These are phyloP conservation scores for Wickerhamomyces xylosicus DNA, from an alignment of 805 yeast genomes.

Conservation along the genomic window DNA sequence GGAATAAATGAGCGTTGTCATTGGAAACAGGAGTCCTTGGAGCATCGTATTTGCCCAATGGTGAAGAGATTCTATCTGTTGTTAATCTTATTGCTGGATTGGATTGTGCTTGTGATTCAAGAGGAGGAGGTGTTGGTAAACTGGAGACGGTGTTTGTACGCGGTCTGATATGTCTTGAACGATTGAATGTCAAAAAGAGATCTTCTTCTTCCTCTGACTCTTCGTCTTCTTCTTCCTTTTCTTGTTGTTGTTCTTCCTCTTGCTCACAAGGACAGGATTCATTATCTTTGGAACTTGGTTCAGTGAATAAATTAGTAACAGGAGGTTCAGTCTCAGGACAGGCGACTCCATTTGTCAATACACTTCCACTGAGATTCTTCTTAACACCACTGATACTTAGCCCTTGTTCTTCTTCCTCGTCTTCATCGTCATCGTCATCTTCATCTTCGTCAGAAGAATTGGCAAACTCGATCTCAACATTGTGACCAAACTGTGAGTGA, in stretches of 20 bases:
- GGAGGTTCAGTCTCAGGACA: no score
- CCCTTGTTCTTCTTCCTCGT: constrained; percentile 19
- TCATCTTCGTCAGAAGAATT: constrained; percentile 9
- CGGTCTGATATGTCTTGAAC: not conserved
- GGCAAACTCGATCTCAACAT: constrained; percentile 10
- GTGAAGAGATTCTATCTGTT: constrained; percentile 22
- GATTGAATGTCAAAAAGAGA: not conserved
- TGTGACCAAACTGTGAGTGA: no score
- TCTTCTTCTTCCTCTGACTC: not conserved
- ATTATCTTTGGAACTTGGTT: no score
- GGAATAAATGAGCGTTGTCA: constrained; percentile 18
- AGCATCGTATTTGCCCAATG: constrained; percentile 22
- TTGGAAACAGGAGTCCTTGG: constrained; percentile 23
- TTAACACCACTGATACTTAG: not conserved
- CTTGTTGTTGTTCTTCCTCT: no score
- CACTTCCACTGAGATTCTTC: not conserved
- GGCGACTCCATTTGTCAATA: no score
- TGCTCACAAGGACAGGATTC: no score
- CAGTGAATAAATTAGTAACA: no score
- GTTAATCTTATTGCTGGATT: not conserved
- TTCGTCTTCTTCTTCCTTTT: no score
- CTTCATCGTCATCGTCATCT: constrained; percentile 17
- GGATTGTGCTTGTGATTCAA: not conserved
- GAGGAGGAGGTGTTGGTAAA: constrained; percentile 12
- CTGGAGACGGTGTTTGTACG: constrained; percentile 23